Evolutionary conservation across 768 basidiomycete genomes (phyloP).

Genomic region (Strobilomyces echinocephalus): DNA sequence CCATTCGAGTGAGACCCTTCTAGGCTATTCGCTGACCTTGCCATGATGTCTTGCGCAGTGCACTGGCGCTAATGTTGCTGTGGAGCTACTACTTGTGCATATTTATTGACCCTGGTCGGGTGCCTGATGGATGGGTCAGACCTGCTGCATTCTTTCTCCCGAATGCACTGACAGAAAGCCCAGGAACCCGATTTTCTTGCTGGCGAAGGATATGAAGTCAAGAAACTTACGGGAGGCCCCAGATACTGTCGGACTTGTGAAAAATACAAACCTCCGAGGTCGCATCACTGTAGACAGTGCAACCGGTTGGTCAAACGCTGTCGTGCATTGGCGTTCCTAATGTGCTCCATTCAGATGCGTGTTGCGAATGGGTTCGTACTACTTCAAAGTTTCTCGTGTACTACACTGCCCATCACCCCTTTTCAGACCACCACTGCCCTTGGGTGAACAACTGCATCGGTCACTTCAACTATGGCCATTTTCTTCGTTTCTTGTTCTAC

Average conservation of each 20-base stretch:
- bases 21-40: constrained; percentile 3
- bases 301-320: constrained; percentile 50
- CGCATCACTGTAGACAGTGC: constrained; percentile 92
- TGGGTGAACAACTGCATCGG: constrained; percentile 97
- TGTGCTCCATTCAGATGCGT: constrained; percentile 52
- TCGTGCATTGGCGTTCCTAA: background rate
- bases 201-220: constrained; percentile 80
- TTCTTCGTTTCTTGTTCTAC: constrained; percentile 87
- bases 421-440: constrained; percentile 81
- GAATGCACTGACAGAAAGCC: constrained; percentile 4
- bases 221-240: constrained; percentile 77
- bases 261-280: constrained; percentile 78
- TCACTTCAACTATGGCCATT: constrained; percentile 83
- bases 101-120: constrained; percentile 75
- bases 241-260: constrained; percentile 86
- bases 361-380: constrained; percentile 75
- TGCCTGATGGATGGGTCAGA: constrained; percentile 75
- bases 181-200: constrained; percentile 66
- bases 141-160: background rate
- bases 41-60: constrained; percentile 37
- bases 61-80: constrained; percentile 69
- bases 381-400: background rate
- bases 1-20: constrained; percentile 82
- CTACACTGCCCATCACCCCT: constrained; percentile 3
- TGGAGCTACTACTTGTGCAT: constrained; percentile 90